These are phyloP conservation scores for Lactarius deliciosus DNA, from an alignment of 768 basidiomycete genomes.

Conservation along the genomic window DNA sequence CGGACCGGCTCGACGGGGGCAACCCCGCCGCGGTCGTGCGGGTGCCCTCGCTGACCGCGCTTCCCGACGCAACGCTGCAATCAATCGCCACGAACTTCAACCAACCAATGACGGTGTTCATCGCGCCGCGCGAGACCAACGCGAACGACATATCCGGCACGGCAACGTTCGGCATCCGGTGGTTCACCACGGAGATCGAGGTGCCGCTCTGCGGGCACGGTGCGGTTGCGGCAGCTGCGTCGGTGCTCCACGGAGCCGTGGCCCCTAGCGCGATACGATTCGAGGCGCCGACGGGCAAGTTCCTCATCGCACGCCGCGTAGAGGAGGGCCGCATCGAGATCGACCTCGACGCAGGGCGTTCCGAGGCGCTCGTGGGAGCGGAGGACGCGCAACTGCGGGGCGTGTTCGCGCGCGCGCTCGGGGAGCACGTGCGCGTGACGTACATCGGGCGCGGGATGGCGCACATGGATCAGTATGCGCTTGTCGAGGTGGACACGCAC, in stretches of 20 bases:
- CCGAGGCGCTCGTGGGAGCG: conserved; percentile 8
- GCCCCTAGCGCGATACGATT: conserved; percentile 10
- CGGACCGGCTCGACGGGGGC: conserved; percentile 32
- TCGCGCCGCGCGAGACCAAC: conserved; percentile 8
- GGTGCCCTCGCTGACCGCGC: conserved; percentile 25
- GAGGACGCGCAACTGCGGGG: conserved; percentile 21
- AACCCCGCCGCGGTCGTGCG: conserved; percentile 38
- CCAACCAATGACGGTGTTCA: conserved; percentile 32
- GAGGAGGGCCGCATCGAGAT: conserved; percentile 24
- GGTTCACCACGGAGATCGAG: conserved; percentile 35
- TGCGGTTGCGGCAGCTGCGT: conserved; percentile 35
- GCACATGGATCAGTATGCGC: conserved; percentile 21
- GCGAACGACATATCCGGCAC: not conserved
- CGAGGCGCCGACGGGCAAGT: conserved; percentile 13
- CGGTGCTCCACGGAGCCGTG: conserved; percentile 6
- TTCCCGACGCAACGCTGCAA: conserved; percentile 28
- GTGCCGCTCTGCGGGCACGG: conserved; percentile 38
- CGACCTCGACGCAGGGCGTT: conserved; percentile 18
- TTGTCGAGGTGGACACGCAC: conserved; percentile 32
- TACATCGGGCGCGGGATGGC: conserved; percentile 17
- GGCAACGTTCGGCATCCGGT: conserved; percentile 32
- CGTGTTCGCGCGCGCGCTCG: conserved; percentile 13
- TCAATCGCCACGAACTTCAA: conserved; percentile 30
- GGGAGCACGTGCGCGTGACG: conserved; percentile 14
- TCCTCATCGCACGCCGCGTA: conserved; percentile 16